Conservation (phyloP, 169 alveolate species). For the Haemoproteus tartakovskyi region DNA sequence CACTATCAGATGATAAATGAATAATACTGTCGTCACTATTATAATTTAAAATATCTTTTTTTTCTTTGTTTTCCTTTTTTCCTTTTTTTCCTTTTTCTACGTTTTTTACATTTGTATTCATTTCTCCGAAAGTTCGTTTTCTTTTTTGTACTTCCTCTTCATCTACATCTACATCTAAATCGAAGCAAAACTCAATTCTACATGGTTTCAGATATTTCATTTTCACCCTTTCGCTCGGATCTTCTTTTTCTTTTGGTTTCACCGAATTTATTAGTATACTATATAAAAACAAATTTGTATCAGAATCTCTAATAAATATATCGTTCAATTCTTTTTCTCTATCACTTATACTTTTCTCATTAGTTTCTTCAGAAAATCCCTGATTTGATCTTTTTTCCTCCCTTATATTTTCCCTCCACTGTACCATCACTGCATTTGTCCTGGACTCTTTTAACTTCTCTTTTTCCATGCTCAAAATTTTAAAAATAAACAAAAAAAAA, state of each 20-base stretch:
- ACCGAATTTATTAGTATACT: slow-evolving; percentile 44
- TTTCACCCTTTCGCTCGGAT: not conserved
- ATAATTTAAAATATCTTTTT: too few species aligned
- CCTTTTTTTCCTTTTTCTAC: too few species aligned
- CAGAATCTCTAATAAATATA: not conserved
- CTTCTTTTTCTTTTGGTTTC: slow-evolving; percentile 45
- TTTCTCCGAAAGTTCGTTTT: too few species aligned
- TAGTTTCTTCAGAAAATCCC: too few species aligned
- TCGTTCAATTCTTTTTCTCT: not conserved
- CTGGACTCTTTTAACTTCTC: not conserved
- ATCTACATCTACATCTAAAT: too few species aligned
- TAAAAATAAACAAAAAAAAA: slow-evolving; percentile 9
- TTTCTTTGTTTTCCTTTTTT: too few species aligned
- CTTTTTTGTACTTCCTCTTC: too few species aligned
- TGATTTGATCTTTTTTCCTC: too few species aligned
- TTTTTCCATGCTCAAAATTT: not conserved
- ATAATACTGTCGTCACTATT: not conserved
- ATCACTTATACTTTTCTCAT: not conserved
- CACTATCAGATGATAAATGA: too few species aligned
- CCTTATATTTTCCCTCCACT: not conserved
- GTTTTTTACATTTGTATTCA: too few species aligned
- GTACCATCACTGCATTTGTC: not conserved
- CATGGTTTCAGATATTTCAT: not conserved
- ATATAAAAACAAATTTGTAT: slow-evolving; percentile 17
- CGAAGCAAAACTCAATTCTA: too few species aligned